phyloP scores from a whole-genome alignment of 2,329 filamentous ascomycete genomes.

The Tympanopsis confertula region DNA sequence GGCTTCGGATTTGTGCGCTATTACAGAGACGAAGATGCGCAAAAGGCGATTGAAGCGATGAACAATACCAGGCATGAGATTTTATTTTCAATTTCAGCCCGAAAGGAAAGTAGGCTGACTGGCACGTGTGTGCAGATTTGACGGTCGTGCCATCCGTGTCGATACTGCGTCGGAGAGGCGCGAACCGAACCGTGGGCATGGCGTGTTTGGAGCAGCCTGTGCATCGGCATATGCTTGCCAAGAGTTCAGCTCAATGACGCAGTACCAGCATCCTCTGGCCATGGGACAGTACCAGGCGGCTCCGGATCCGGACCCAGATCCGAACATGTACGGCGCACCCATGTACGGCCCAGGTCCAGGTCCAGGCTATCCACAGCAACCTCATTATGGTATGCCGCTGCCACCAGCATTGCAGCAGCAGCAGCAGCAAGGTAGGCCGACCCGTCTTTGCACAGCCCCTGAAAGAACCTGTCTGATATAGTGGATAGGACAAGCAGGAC shows the following conservation, averaged over 20 bases:
- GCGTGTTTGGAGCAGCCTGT: slow-evolving; percentile 24
- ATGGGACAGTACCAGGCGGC: not conserved
- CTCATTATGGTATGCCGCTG: not conserved
- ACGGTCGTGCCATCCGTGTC: slow-evolving; percentile 86
- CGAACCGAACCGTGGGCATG: slow-evolving; percentile 42
- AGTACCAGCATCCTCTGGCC: not conserved
- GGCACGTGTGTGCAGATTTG: slow-evolving; percentile 51
- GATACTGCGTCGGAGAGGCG: slow-evolving; percentile 77
- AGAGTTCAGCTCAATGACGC: not conserved
- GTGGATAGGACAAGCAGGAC: too few relatives aligned
- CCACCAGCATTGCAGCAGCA: not conserved
- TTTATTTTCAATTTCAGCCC: slow-evolving; percentile 1
- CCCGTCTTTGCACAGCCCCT: too few relatives aligned
- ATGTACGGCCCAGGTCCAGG: not conserved
- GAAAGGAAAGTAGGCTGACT: slow-evolving; percentile 6
- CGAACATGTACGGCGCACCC: not conserved
- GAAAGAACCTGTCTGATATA: too few relatives aligned
- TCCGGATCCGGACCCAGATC: too few relatives aligned
- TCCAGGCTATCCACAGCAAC: not conserved
- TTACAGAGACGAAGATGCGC: slow-evolving; percentile 62
- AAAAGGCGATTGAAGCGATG: slow-evolving; percentile 66
- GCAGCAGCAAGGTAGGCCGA: not conserved
- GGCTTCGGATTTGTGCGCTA: slow-evolving; percentile 97
- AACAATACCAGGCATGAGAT: slow-evolving; percentile 75
- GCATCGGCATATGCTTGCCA: slow-evolving; percentile 13